Conservation (phyloP, 768 basidiomycete genomes). For the Mycena rebaudengoi region DNA sequence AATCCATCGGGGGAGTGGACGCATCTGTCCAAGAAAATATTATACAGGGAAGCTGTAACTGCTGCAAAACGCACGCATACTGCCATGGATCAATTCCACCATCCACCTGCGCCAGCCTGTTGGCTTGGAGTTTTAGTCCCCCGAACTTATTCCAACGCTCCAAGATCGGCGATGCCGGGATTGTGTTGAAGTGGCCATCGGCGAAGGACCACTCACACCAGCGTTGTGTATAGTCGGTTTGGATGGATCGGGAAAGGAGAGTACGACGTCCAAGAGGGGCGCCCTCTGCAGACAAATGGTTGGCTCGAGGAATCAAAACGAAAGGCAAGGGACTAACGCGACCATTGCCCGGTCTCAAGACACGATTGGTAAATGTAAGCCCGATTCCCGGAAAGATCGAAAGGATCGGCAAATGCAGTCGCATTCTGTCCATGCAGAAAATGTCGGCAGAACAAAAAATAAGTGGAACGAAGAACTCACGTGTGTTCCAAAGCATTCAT, state of each 20-base stretch:
- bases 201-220: conserved; percentile 13
- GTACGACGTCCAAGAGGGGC: conserved; percentile 14
- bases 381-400: conserved; percentile 17
- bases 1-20: conserved; percentile 21
- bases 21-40: conserved; percentile 11
- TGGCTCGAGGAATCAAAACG: neutral
- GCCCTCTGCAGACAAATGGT: conserved; percentile 1
- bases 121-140: conserved; percentile 8
- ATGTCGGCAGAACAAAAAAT: neutral
- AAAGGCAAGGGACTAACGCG: conserved; percentile 6
- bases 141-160: conserved; percentile 25
- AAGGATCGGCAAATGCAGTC: conserved; percentile 4
- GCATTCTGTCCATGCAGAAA: conserved; percentile 10
- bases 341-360: conserved; percentile 10
- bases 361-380: conserved; percentile 21
- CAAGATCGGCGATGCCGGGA: conserved; percentile 13
- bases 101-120: conserved; percentile 20
- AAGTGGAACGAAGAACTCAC: conserved; percentile 3
- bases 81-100: conserved; percentile 23
- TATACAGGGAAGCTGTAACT: neutral
- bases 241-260: conserved; percentile 13
- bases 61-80: conserved; percentile 14
- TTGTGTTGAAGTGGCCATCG: conserved; percentile 4
- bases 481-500: conserved; percentile 20
- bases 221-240: conserved; percentile 5